Evolutionary conservation across 306 rosid species (phyloP).

Genomic region (Ceratonia siliqua): DNA sequence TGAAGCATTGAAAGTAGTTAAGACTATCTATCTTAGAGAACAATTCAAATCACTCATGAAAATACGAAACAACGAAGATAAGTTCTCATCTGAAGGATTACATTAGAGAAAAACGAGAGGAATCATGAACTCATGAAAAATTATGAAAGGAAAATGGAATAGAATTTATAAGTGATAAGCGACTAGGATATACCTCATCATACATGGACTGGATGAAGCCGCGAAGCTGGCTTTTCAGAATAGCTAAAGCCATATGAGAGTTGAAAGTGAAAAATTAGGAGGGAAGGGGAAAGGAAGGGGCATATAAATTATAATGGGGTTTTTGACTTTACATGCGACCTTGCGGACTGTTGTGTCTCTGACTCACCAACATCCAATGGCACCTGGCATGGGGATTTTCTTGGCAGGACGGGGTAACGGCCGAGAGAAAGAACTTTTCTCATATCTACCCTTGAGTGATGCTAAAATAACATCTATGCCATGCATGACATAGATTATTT

Average conservation of each 20-base stretch:
- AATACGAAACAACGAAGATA: no score
- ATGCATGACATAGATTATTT: no score
- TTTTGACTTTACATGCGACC: background rate
- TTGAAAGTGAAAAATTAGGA: background rate
- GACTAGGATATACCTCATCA: background rate
- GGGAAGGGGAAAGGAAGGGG: background rate
- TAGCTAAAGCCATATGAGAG: slow-evolving; percentile 6
- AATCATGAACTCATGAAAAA: background rate
- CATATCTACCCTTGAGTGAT: background rate
- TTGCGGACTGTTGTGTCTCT: background rate
- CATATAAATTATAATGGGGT: background rate
- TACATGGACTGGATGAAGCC: slow-evolving; percentile 25
- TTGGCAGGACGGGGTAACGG: background rate
- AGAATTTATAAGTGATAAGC: background rate
- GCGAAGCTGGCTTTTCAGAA: slow-evolving; percentile 5
- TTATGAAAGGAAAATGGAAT: background rate
- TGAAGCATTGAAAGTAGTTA: no score
- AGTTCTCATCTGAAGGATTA: no score
- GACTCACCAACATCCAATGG: background rate
- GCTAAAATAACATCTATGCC: background rate
- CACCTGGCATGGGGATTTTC: background rate
- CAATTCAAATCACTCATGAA: no score
- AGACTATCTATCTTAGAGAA: no score
- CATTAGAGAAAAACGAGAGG: no score
- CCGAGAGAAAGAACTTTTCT: background rate